phyloP scores from a whole-genome alignment of 176 grass and related monocot species.

The Otatea glauca region DNA sequence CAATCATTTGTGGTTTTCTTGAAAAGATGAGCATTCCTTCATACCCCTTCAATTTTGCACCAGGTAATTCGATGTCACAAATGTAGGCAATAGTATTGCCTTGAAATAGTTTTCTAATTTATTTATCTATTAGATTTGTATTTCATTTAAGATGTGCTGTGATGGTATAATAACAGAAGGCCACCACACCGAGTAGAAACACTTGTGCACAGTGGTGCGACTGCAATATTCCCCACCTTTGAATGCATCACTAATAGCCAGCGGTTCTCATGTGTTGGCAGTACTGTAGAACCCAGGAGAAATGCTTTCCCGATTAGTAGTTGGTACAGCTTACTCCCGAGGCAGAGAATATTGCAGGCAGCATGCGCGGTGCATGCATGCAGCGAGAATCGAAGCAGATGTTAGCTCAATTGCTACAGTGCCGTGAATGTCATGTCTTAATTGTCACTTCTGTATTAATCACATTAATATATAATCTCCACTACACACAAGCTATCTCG shows the following conservation, averaged over 20 bases:
- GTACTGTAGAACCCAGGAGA: neutral
- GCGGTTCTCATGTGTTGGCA: no score
- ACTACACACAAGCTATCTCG: no score
- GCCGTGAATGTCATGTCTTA: neutral
- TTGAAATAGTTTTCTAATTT: neutral
- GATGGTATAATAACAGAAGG: neutral
- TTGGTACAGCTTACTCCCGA: neutral
- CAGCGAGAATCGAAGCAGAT: neutral
- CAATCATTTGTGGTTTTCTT: no score
- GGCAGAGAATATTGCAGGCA: neutral
- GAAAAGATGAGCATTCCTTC: no score
- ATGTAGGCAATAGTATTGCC: no score
- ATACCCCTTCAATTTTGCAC: no score
- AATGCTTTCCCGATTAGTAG: neutral
- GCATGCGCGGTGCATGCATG: neutral
- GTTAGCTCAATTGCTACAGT: neutral
- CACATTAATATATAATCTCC: neutral
- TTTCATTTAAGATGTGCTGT: neutral
- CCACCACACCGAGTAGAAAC: neutral
- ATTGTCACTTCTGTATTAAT: neutral
- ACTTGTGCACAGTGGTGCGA: neutral
- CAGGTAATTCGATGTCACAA: no score
- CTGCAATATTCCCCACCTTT: neutral
- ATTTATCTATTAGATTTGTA: neutral
- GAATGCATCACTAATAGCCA: neutral